phyloP scores from a whole-genome alignment of 106 monocot genomes.

The Allium cepa region DNA sequence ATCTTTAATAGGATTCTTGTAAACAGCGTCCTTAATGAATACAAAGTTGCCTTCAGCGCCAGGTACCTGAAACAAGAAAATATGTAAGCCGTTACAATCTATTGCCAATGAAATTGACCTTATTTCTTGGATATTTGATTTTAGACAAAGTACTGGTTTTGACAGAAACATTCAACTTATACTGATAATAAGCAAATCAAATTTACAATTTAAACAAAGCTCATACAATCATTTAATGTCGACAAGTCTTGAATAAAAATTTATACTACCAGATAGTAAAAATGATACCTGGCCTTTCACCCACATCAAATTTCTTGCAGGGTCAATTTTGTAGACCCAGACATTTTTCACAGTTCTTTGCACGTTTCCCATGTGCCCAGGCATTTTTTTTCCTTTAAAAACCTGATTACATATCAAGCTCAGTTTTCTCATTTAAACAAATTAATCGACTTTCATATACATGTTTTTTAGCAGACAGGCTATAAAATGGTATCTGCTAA shows the following conservation, averaged over 20 bases:
- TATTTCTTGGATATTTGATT: too few species aligned
- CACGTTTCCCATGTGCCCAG: constrained; percentile 64
- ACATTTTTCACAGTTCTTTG: constrained; percentile 67
- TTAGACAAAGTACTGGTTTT: too few species aligned
- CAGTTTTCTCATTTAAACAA: too few species aligned
- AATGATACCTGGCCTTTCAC: constrained; percentile 63
- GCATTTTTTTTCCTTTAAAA: constrained; percentile 80
- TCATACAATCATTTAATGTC: not conserved
- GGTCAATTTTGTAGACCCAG: constrained; percentile 79
- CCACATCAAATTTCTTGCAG: constrained; percentile 75
- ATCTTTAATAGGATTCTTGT: constrained; percentile 64
- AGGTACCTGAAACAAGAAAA: constrained; percentile 49
- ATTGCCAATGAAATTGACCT: too few species aligned
- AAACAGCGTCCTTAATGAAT: constrained; percentile 79
- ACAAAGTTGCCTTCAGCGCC: constrained; percentile 98
- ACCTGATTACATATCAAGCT: constrained; percentile 19
- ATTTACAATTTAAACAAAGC: too few species aligned
- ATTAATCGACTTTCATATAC: too few species aligned
- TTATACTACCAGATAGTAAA: not conserved
- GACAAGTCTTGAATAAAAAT: not conserved
- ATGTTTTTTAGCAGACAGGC: too few species aligned
- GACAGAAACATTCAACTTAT: too few species aligned
- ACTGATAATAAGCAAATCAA: too few species aligned
- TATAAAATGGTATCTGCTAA: too few species aligned
- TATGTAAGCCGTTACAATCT: too few species aligned